These are phyloP conservation scores for Solanum etuberosum DNA, from an alignment of 257 asterid species.

Conservation along the genomic window DNA sequence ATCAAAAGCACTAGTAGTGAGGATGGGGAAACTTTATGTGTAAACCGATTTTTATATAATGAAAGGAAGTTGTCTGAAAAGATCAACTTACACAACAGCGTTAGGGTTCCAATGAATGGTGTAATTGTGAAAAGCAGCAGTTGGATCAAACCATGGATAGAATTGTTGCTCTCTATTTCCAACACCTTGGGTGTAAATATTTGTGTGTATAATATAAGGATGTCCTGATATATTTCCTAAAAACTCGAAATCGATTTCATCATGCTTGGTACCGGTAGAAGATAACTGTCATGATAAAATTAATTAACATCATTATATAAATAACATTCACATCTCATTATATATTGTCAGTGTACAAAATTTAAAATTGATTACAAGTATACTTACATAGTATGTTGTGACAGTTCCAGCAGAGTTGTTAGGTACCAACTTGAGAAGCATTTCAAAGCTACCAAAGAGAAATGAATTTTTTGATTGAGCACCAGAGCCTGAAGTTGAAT, in stretches of 20 bases:
- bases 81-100: conserved; percentile 39
- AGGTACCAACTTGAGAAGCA: conserved; percentile 51
- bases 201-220: conserved; percentile 61
- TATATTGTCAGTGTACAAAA: neutral
- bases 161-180: conserved; percentile 69
- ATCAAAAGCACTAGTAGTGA: neutral
- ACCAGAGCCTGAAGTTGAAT: conserved; percentile 39
- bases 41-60: neutral
- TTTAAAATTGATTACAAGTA: neutral
- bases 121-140: conserved; percentile 65
- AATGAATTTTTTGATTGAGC: conserved; percentile 41
- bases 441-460: conserved; percentile 64
- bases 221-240: conserved; percentile 68
- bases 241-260: conserved; percentile 82
- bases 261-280: conserved; percentile 50
- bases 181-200: conserved; percentile 43
- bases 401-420: conserved; percentile 82
- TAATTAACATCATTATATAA: neutral
- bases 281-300: conserved; percentile 27
- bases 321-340: neutral
- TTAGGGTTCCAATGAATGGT: conserved; percentile 64
- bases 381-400: conserved; percentile 53
- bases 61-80: neutral
- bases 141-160: conserved; percentile 74
- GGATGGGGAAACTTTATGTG: neutral